A percentile compares a stretch with the other conserved stretches of the same genome.
Evolutionary conservation across 129 eudicot genomes (phyloP).

Genomic region (Chrysanthemum makinoi): DNA sequence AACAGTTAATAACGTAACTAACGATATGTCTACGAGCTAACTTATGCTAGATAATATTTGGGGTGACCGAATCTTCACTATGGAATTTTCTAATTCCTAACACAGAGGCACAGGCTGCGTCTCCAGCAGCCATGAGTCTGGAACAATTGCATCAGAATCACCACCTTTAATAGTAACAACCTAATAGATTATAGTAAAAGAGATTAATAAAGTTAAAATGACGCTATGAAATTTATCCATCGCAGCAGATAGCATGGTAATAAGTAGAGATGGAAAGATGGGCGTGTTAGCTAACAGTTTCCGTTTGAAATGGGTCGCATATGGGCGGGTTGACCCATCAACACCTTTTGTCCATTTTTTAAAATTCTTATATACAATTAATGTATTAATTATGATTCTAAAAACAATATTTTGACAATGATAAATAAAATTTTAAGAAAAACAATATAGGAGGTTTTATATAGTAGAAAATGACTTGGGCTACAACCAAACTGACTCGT

Average conservation of each 20-base stretch:
- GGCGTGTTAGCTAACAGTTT: background rate
- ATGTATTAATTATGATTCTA: background rate
- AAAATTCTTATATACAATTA: background rate
- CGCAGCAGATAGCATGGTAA: background rate
- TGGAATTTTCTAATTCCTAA: too few species aligned
- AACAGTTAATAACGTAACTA: too few species aligned
- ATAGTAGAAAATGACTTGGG: too few species aligned
- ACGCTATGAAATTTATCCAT: background rate
- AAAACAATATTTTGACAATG: background rate
- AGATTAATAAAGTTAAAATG: background rate
- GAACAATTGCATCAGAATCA: constrained; percentile 85
- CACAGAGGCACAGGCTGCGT: constrained; percentile 99
- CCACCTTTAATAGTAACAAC: constrained; percentile 78
- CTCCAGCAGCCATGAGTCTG: constrained; percentile 98
- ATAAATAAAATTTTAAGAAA: background rate
- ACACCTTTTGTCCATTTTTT: background rate
- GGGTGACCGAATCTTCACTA: too few species aligned
- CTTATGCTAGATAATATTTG: too few species aligned
- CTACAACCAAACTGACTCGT: background rate
- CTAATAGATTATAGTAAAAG: constrained; percentile 36
- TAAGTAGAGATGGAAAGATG: background rate
- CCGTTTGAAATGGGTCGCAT: background rate
- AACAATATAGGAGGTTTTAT: background rate
- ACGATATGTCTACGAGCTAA: too few species aligned
- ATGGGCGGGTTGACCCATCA: background rate